Base-by-base conservation (phyloP, 305 asterid species). In the Solanum hybrid region DNA sequence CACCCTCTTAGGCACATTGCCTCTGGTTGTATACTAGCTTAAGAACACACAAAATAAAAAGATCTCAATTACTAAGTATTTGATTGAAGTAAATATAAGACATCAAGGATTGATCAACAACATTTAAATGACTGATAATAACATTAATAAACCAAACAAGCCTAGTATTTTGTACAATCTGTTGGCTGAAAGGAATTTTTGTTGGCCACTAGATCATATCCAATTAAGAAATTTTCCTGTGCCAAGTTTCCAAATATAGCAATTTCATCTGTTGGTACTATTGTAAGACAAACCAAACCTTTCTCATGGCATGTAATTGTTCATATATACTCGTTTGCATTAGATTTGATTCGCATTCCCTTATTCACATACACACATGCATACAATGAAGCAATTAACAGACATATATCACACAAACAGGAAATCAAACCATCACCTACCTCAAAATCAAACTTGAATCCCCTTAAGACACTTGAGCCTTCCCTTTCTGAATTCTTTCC, bases 271-370 rank as follows among this genome's bases (percentile, higher is more conserved):
- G 57, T 64, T 8, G 94, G 89, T 84, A 91, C 71, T 26, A 94
- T 3, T 2, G 95, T 92, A 89, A 94, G 82, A 75, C 96, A 94
- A 26, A 61, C 46, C 46, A 39, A 39, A 12, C 14, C 95, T 61
- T 87, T 6, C 77, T 29, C 34, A 87, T 40, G 51, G 5, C 16
- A 40, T 40, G 51, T 40, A 40, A 40, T 40, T 40, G 51, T 40
- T 40, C 5, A 40, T 40, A 40, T 11, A 40, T 40, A 40, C 51
- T 40, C 14, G 3, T 40, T 40, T 40, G 1, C 1, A 40, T 40
- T 40, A 40, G 14, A 40, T 40, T 40, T 11, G 51, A 40, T 40
- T 40, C 51, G 5, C 51, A 40, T 11, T 40, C 51, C 51, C 16
- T 40, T 40, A 40, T 40, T 40, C 51, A 40, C 51, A 40, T 11